These are phyloP conservation scores for Thyridium curvatum DNA, from an alignment of 2,329 filamentous ascomycete species.

Conservation along the genomic window DNA sequence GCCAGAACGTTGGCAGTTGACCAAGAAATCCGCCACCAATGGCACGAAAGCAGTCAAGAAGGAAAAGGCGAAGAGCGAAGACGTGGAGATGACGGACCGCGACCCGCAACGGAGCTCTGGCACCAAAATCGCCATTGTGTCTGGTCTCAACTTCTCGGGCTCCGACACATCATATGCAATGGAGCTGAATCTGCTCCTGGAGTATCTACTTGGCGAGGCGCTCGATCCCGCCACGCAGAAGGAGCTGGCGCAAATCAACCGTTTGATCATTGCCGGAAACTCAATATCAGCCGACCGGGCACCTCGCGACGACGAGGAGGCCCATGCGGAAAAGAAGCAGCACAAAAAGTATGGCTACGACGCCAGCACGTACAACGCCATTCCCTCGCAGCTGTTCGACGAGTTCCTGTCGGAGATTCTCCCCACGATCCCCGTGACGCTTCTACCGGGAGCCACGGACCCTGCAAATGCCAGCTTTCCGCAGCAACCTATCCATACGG, in stretches of 20 bases:
- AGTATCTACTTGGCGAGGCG: conserved; percentile 83
- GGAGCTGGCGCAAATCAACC: conserved; percentile 62
- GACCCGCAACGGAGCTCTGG: conserved; percentile 27
- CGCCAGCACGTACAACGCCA: conserved; percentile 76
- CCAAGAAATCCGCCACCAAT: conserved; percentile 19
- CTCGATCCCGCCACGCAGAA: conserved; percentile 54
- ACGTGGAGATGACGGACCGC: no score
- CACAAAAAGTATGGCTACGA: conserved; percentile 94
- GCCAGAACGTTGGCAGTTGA: conserved; percentile 69
- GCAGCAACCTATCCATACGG: conserved; percentile 87
- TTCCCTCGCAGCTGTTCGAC: conserved; percentile 79
- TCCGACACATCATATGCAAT: conserved; percentile 66
- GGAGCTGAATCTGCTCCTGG: conserved; percentile 69
- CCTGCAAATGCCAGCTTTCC: conserved; percentile 86
- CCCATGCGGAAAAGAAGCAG: conserved; percentile 33
- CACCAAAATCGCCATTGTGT: conserved; percentile 74
- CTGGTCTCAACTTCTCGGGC: conserved; percentile 78
- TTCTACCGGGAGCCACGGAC: conserved; percentile 78
- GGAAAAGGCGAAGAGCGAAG: no score
- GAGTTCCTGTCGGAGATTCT: conserved; percentile 74
- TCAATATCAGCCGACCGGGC: conserved; percentile 53
- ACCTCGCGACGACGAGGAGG: conserved; percentile 28
- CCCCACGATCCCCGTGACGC: conserved; percentile 79
- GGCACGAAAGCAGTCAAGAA: conserved; percentile 10
- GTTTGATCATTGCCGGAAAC: conserved; percentile 88